Evolutionary conservation across 495 filamentous ascomycete species (phyloP).

Genomic region (Aspergillus haitiensis): DNA sequence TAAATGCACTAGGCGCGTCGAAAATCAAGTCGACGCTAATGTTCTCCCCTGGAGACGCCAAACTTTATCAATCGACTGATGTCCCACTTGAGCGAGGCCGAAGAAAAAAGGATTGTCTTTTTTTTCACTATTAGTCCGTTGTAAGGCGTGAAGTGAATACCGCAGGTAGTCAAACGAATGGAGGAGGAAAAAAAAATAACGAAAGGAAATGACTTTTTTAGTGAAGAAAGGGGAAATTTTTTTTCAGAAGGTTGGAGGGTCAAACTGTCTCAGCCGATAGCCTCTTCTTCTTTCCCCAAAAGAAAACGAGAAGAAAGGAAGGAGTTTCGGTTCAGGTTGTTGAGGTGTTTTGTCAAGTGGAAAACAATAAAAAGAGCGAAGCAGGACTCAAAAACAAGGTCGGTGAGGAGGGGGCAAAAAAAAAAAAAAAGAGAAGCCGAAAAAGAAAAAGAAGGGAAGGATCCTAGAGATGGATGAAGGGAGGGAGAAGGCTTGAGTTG

Average conservation of each 20-base stretch:
- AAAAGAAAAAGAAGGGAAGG: slow-evolving; percentile 35
- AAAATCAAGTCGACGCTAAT: slow-evolving; percentile 14
- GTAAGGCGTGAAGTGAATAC: slow-evolving; percentile 13
- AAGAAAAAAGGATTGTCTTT: slow-evolving; percentile 14
- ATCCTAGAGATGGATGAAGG: slow-evolving; percentile 30
- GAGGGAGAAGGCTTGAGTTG: slow-evolving; percentile 26
- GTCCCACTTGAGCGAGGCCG: background rate
- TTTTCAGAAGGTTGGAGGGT: slow-evolving; percentile 11
- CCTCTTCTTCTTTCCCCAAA: slow-evolving; percentile 36
- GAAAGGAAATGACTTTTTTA: slow-evolving; percentile 17
- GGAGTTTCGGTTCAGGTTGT: slow-evolving; percentile 20
- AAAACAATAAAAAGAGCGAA: slow-evolving; percentile 33
- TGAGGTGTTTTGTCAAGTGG: slow-evolving; percentile 22
- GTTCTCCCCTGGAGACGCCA: slow-evolving; percentile 24
- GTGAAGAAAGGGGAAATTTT: slow-evolving; percentile 8
- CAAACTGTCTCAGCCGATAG: slow-evolving; percentile 23
- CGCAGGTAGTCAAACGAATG: slow-evolving; percentile 28
- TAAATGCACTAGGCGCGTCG: slow-evolving; percentile 20
- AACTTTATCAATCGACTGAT: slow-evolving; percentile 22
- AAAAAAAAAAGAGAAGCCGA: slow-evolving; percentile 29
- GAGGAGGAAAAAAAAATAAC: slow-evolving; percentile 22
- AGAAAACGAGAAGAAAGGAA: slow-evolving; percentile 28
- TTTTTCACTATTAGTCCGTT: slow-evolving; percentile 4
- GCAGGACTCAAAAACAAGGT: slow-evolving; percentile 26
- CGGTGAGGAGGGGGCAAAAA: slow-evolving; percentile 25